phyloP scores from a whole-genome alignment of 371 early-diverging fungal species.

The Lichtheimia corymbifera region DNA sequence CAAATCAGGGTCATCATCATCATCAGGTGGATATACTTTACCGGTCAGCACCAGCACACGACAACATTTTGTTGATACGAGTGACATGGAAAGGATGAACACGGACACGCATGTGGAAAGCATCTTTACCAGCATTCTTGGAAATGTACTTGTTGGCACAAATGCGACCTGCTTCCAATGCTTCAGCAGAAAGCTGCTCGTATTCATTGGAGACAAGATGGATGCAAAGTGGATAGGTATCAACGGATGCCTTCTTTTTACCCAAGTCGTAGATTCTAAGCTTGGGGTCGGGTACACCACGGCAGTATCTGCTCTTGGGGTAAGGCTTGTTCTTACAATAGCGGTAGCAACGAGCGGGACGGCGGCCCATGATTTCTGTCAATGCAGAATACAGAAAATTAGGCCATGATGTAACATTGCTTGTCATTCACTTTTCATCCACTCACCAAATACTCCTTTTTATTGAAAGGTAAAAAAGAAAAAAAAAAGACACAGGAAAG shows the following conservation, averaged over 20 bases:
- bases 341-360: constrained; percentile 99
- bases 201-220: constrained; percentile 98
- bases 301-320: constrained; percentile 99
- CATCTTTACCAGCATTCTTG: constrained; percentile 98
- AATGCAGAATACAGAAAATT: too few relatives aligned
- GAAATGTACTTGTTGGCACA: constrained; percentile 99
- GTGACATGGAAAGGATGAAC: constrained; percentile 99
- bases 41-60: constrained; percentile 99
- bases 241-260: constrained; percentile 98
- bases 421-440: too few relatives aligned
- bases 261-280: constrained; percentile 99
- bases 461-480: too few relatives aligned
- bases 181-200: constrained; percentile 99
- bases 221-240: constrained; percentile 97
- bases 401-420: too few relatives aligned
- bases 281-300: constrained; percentile 99
- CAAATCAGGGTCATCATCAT: not conserved
- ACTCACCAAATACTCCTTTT: too few relatives aligned
- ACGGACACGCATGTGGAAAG: constrained; percentile 99
- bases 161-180: constrained; percentile 99
- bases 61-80: constrained; percentile 99
- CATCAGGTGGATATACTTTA: not conserved
- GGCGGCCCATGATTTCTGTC: constrained; percentile 85
- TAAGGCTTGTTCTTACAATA: constrained; percentile 99
- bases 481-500: too few relatives aligned